Evolutionary conservation across 2,329 filamentous ascomycete species (phyloP).

Genomic region (Albophoma yamanashiensis): DNA sequence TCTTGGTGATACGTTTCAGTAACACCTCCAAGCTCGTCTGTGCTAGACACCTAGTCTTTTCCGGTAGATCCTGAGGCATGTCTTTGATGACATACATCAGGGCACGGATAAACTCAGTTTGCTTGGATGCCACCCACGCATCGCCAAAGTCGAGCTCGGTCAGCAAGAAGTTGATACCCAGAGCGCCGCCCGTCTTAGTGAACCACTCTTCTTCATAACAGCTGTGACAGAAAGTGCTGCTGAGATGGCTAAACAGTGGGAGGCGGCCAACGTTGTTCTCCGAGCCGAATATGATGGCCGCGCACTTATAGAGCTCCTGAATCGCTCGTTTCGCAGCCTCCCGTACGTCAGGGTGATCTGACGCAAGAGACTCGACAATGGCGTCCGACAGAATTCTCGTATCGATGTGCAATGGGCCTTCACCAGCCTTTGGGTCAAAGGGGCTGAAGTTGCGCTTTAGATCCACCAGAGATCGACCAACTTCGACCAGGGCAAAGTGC

Average conservation of each 20-base stretch:
- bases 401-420: slow-evolving; percentile 80
- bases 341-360: slow-evolving; percentile 68
- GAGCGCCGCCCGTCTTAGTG: slow-evolving; percentile 83
- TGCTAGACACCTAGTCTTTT: slow-evolving; percentile 74
- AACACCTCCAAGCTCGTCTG: slow-evolving; percentile 75
- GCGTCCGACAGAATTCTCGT: slow-evolving; percentile 81
- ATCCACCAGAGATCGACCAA: slow-evolving; percentile 75
- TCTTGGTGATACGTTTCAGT: slow-evolving; percentile 67
- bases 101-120: slow-evolving; percentile 82
- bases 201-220: slow-evolving; percentile 99
- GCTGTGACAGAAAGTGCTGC: slow-evolving; percentile 79
- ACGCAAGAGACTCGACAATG: slow-evolving; percentile 80
- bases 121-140: slow-evolving; percentile 69
- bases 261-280: slow-evolving; percentile 62
- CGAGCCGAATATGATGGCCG: slow-evolving; percentile 68
- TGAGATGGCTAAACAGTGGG: slow-evolving; percentile 75
- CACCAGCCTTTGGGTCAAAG: slow-evolving; percentile 78
- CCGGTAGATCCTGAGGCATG: slow-evolving; percentile 87
- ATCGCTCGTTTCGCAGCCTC: slow-evolving; percentile 75
- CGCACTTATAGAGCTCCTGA: slow-evolving; percentile 65
- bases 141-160: slow-evolving; percentile 79
- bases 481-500: slow-evolving; percentile 83
- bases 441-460: slow-evolving; percentile 64
- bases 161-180: slow-evolving; percentile 81
- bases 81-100: slow-evolving; percentile 97